Base-by-base conservation (phyloP, 306 rosid species). In the Albizia julibrissin region DNA sequence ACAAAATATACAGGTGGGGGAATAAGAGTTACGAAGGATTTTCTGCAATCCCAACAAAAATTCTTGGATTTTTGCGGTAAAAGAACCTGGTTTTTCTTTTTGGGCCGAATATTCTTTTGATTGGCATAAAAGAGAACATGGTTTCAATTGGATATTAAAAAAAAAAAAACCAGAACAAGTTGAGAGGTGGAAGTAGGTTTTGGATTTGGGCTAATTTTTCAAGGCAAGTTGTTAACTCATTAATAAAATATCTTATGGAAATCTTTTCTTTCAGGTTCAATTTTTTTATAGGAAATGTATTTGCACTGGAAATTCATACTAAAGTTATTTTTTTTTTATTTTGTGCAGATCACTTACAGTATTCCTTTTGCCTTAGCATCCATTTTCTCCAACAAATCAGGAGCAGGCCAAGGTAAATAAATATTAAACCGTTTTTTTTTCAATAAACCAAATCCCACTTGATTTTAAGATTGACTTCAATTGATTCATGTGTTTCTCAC, bases 361-460 rank as follows among this genome's bases (percentile, higher is more conserved):
- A 66, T 66, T 19, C 72, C 72, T 14, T 64, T 64, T 15, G 69
- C 69, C 9, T 16, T 64, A 2, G 69, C 69, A 29, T 64, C 69
- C 21, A 66, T 66, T 18, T 66, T 66, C 72, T 66, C 72, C 44
- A 66, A 18, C 72, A 16, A 12, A n/a, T 31, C 72, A 6, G 72
- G 72, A 22, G 72, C 72, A 33, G 72, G 72, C 72, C 72, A 66
- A 18, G 72, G 72, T 66, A 66, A 33, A 50, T 50, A 50, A 50
- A 64, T 29, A 64, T 29, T 13, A 13, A 27, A 16, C 10, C 3
- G 22, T 1, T 31, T 0, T 11, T 26, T 18, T 1, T 29, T 0
- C 3, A 64, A 14, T 33, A 10, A 66, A 13, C 39, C 21, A 27
- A 31, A 8, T 15, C 39, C 34, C 34, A 61, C 34, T 26, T 22